These are phyloP conservation scores for Bipolaris sorokiniana DNA, from an alignment of 2,329 filamentous ascomycete genomes.

Conservation along the genomic window DNA sequence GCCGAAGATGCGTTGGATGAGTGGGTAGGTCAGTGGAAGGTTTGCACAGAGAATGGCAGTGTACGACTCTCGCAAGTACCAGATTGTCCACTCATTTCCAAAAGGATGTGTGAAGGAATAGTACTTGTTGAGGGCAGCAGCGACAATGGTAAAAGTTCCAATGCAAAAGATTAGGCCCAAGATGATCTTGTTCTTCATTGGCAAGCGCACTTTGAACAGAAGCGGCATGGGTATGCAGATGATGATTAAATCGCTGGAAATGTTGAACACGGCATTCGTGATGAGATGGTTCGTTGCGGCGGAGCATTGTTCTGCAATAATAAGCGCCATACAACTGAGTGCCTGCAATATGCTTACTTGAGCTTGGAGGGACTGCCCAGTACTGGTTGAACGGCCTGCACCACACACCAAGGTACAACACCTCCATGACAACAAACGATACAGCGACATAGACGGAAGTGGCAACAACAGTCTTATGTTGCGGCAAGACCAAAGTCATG, in stretches of 20 bases:
- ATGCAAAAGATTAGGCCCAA: conserved; percentile 63
- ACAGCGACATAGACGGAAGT: conserved; percentile 55
- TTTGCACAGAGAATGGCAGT: conserved; percentile 67
- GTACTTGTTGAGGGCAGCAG: conserved; percentile 66
- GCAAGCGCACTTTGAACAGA: conserved; percentile 52
- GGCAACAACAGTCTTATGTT: conserved; percentile 48
- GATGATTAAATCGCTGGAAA: conserved; percentile 56
- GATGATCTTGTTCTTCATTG: conserved; percentile 58
- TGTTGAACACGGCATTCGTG: conserved; percentile 52
- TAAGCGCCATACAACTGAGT: conserved; percentile 3
- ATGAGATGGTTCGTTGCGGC: conserved; percentile 51
- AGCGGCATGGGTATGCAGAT: conserved; percentile 56
- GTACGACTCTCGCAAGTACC: conserved; percentile 65
- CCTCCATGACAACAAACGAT: conserved; percentile 56
- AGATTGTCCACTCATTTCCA: conserved; percentile 63
- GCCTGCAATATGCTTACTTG: conserved; percentile 24
- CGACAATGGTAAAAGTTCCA: conserved; percentile 59
- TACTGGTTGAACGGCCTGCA: conserved; percentile 61
- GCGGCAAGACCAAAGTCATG: conserved; percentile 50
- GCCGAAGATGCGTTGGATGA: conserved; percentile 58
- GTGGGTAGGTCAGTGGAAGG: conserved; percentile 64
- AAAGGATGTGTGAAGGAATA: conserved; percentile 66
- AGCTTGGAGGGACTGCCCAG: conserved; percentile 56
- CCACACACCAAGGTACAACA: conserved; percentile 61
- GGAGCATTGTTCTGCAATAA: conserved; percentile 48